Base-by-base conservation (phyloP, 176 grass and related monocot genomes). In the Cymbopogon citratus region DNA sequence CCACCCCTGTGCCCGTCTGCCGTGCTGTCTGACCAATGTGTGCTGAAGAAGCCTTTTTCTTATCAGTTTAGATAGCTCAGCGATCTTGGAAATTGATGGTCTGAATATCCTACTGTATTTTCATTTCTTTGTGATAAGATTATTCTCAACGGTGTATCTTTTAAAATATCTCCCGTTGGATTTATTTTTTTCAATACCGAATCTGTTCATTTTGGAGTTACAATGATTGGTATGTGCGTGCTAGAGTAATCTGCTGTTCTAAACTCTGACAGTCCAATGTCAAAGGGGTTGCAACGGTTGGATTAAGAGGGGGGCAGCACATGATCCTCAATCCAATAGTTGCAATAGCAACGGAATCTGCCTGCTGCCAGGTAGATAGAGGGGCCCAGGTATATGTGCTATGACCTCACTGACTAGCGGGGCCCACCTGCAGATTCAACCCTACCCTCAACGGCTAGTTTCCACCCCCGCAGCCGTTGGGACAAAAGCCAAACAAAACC, bases 391-490 rank as follows among this genome's bases (percentile, higher is more conserved):
- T 7, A 12, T 10, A 1, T 12, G 76, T 46, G 5, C 69, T 46
- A n/a, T 60, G 73, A n/a, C 18, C 82, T 34, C 74, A 16, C 74
- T 34, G 83, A 72, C 38, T 0, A 34, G 10, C 1, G 9, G 52
- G 83, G 3, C 4, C 57, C 76, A 64, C 67, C 0, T 29, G 14
- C 51, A 15, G 75, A 63, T 64, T 45, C 61, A 44, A 36, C 26
- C 28, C 10, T 66, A 12, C 45, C 21, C 67, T 61, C 83, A 86
- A 90, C 83, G 88, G 88, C 88, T 90, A 90, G 79, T 83, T 83
- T 86, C 28, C 71, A 25, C 12, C 33, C 51, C 74, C 3, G 9
- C 48, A 62, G 73, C 83, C 74, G 88, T 90, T 86, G 88, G 38
- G 78, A 69, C 79, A 49, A 15, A 54, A 25, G 23, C 12, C 66